phyloP scores from a whole-genome alignment of 768 basidiomycete species.

The Suillus fuscotomentosus region DNA sequence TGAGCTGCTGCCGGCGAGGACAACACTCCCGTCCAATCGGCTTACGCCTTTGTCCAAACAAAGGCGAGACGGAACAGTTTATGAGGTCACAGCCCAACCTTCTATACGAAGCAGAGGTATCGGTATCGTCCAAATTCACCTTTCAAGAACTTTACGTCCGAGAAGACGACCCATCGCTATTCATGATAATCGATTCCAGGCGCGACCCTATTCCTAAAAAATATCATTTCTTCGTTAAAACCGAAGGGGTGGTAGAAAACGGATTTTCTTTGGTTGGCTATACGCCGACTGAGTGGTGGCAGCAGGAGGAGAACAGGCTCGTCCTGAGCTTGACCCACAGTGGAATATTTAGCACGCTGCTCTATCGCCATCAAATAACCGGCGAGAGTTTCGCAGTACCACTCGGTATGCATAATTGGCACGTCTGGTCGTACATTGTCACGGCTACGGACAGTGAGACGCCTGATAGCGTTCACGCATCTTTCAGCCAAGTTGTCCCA shows the following conservation, averaged over 20 bases:
- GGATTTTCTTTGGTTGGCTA: background rate
- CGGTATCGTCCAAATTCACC: background rate
- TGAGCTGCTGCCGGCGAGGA: background rate
- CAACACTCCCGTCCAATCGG: background rate
- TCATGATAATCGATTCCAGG: background rate
- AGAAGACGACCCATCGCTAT: background rate
- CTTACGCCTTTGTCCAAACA: background rate
- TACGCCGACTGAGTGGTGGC: background rate
- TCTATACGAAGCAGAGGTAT: background rate
- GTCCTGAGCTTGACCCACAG: background rate
- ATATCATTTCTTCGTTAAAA: background rate
- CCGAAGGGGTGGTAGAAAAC: background rate
- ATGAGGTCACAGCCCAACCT: background rate
- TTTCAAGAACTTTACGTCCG: background rate
- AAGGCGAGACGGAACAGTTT: background rate
- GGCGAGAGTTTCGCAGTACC: background rate
- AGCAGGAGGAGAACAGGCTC: background rate
- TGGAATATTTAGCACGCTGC: background rate
- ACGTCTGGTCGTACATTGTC: background rate
- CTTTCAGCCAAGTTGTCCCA: no score
- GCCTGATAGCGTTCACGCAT: no score
- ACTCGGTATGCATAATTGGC: background rate
- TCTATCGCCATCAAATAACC: background rate
- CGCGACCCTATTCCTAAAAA: background rate
- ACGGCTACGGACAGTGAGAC: no score